Percentiles rank a stretch among this genome's conserved stretches.
Conservation (phyloP, 2,329 filamentous ascomycete species). For the Helotiales sp. region DNA sequence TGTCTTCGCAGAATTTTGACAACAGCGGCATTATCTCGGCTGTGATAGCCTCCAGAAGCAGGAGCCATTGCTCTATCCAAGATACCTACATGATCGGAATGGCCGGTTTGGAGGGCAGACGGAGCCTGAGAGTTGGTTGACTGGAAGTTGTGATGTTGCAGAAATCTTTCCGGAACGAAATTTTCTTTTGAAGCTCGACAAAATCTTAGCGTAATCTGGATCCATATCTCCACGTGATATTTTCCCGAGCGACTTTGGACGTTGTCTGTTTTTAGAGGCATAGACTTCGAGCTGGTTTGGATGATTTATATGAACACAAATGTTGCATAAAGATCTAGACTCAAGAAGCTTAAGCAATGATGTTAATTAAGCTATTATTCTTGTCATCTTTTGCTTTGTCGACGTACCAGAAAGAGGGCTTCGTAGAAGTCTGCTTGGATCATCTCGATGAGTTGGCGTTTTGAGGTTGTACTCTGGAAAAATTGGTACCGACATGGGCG, state of each 20-base stretch:
- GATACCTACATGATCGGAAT: not conserved
- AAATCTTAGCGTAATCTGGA: conserved; percentile 1
- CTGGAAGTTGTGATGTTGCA: not conserved
- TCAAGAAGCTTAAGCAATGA: no score
- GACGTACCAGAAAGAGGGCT: not conserved
- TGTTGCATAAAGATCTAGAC: no score
- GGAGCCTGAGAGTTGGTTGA: not conserved
- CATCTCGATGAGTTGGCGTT: not conserved
- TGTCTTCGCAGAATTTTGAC: not conserved
- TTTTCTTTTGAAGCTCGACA: conserved; percentile 2
- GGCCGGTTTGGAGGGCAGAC: not conserved
- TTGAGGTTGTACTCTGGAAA: not conserved
- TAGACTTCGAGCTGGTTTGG: no score
- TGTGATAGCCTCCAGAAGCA: not conserved
- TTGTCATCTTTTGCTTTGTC: not conserved
- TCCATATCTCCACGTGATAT: not conserved
- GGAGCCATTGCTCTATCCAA: not conserved
- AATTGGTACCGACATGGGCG: not conserved
- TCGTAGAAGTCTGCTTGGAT: not conserved
- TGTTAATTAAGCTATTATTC: not conserved
- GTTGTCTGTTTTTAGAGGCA: no score
- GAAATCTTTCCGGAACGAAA: not conserved
- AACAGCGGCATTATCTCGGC: not conserved
- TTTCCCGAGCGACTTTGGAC: no score
- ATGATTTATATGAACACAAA: no score